phyloP scores from a whole-genome alignment of 306 rosid species.

The Arachis hypogaea region DNA sequence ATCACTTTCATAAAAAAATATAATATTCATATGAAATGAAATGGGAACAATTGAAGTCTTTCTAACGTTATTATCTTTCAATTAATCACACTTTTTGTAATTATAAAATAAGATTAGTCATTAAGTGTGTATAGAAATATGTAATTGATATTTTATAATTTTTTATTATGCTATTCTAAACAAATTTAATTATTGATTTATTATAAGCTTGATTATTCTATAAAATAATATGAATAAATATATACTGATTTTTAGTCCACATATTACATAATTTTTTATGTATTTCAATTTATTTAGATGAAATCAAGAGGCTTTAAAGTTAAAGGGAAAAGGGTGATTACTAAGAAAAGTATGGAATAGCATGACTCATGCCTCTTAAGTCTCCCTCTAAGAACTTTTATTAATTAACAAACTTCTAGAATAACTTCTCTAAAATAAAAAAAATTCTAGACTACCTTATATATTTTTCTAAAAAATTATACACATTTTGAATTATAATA shows the following conservation, averaged over 20 bases:
- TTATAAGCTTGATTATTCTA: too few species aligned
- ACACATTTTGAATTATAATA: neutral
- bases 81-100: too few species aligned
- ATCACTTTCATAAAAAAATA: constrained; percentile 36
- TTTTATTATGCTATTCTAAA: too few species aligned
- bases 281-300: too few species aligned
- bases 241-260: too few species aligned
- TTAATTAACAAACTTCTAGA: constrained; percentile 19
- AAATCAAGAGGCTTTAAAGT: constrained; percentile 5
- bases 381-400: neutral
- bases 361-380: neutral
- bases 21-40: neutral
- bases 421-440: neutral
- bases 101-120: too few species aligned
- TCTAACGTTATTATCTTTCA: neutral
- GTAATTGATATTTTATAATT: too few species aligned
- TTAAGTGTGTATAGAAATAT: too few species aligned
- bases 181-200: too few species aligned
- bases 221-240: too few species aligned
- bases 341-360: constrained; percentile 26
- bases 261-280: too few species aligned
- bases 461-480: neutral
- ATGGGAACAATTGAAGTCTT: constrained; percentile 21
- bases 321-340: constrained; percentile 19
- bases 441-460: neutral